Evolutionary conservation across 2,329 filamentous ascomycete species (phyloP).

Genomic region (Epichloe hybrida): DNA sequence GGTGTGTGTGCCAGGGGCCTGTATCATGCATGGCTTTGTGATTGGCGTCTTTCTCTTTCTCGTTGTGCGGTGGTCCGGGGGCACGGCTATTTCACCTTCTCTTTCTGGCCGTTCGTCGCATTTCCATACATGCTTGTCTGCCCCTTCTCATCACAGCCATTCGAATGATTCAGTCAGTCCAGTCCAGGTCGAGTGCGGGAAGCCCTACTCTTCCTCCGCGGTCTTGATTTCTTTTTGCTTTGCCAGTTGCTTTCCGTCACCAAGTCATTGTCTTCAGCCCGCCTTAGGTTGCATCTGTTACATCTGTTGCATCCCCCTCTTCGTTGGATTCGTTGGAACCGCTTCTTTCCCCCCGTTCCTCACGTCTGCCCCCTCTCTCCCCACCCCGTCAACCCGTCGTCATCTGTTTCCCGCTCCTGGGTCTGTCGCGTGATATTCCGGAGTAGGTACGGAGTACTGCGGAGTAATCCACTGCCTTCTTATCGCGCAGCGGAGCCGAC

Average conservation of each 20-base stretch:
- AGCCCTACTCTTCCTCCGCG: background rate
- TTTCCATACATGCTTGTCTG: conserved; percentile 1
- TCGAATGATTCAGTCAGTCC: background rate
- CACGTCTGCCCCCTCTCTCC: background rate
- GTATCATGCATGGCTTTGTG: conserved; percentile 2
- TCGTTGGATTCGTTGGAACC: conserved; percentile 1
- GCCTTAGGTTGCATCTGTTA: conserved; percentile 1
- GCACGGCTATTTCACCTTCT: conserved; percentile 6
- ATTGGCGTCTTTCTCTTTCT: conserved; percentile 4
- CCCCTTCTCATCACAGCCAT: conserved; percentile 1
- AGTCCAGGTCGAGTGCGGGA: background rate
- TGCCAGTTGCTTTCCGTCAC: background rate
- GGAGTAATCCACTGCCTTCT: background rate
- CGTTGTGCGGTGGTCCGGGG: conserved; percentile 5
- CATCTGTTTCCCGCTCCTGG: background rate
- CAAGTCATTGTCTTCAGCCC: conserved; percentile 1
- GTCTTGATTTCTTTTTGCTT: background rate
- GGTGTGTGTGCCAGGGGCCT: conserved; percentile 1
- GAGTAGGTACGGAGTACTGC: too few species aligned
- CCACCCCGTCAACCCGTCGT: background rate
- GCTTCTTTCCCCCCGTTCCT: background rate
- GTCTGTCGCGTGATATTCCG: too few species aligned
- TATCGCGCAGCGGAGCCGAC: conserved; percentile 7
- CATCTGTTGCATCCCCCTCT: conserved; percentile 2
- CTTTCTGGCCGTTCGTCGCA: conserved; percentile 6